These are phyloP conservation scores for Hydrangea macrophylla DNA, from an alignment of 148 eudicot species.

Conservation along the genomic window DNA sequence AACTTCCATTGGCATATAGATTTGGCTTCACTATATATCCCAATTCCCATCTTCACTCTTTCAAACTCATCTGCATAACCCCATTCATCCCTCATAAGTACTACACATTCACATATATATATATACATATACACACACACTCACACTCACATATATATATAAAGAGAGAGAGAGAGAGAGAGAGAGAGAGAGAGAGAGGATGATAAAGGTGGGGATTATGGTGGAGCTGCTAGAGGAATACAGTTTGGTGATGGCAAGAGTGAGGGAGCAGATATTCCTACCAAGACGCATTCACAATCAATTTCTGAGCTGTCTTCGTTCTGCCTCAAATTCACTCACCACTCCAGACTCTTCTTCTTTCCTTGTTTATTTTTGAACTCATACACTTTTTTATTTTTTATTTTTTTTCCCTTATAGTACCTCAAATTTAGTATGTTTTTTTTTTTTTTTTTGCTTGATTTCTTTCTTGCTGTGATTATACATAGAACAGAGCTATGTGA, in stretches of 20 bases:
- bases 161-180: slow-evolving; percentile 4
- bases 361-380: slow-evolving; percentile 28
- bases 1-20: too few species aligned
- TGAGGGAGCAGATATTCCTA: slow-evolving; percentile 27
- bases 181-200: slow-evolving; percentile 16
- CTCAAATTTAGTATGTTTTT: too few species aligned
- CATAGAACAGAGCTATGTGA: too few species aligned
- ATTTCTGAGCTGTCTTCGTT: slow-evolving; percentile 14
- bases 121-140: background rate
- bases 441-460: too few species aligned
- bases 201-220: slow-evolving; percentile 45
- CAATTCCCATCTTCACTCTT: too few species aligned
- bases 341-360: slow-evolving; percentile 30
- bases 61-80: too few species aligned
- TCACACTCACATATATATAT: background rate
- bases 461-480: too few species aligned
- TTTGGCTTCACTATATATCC: too few species aligned
- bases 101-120: too few species aligned
- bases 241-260: slow-evolving; percentile 27
- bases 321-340: slow-evolving; percentile 22
- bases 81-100: too few species aligned
- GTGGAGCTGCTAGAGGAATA: slow-evolving; percentile 48
- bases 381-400: background rate
- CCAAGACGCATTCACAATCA: slow-evolving; percentile 20
- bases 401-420: too few species aligned